Percentiles rank a stretch among this genome's conserved stretches.
Evolutionary conservation across 305 asterid species (phyloP).

Genomic region (Fraxinus floribunda): DNA sequence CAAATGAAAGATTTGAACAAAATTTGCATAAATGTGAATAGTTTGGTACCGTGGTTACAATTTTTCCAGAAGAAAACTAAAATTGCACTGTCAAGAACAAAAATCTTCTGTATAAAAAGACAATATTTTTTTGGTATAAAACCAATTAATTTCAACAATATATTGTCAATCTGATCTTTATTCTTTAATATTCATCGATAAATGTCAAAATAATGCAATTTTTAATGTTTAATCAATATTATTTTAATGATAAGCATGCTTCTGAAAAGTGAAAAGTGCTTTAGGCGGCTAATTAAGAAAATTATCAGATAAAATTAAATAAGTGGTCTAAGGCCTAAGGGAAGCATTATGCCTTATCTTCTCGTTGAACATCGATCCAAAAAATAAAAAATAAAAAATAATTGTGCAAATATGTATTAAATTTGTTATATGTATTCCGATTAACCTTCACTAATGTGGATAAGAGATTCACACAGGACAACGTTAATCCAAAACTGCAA

Average conservation of each 20-base stretch:
- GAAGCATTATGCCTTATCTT: no score
- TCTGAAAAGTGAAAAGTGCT: background rate
- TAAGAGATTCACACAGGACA: background rate
- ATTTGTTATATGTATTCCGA: no score
- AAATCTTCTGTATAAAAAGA: conserved; percentile 1
- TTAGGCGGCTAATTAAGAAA: background rate
- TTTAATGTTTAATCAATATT: background rate
- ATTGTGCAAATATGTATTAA: no score
- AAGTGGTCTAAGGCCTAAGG: no score
- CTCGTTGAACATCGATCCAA: no score
- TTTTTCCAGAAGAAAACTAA: background rate
- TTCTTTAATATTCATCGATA: conserved; percentile 21
- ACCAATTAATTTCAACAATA: background rate
- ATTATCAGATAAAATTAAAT: no score
- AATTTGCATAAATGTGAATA: no score
- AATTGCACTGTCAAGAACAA: background rate
- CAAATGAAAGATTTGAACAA: no score
- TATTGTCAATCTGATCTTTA: background rate
- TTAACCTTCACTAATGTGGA: background rate
- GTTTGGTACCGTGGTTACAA: no score
- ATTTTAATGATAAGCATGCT: background rate
- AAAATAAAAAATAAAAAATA: no score
- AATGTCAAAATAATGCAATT: background rate
- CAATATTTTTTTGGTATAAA: conserved; percentile 28
- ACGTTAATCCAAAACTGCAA: background rate